Percentiles rank a stretch among this genome's conserved stretches.
These are phyloP conservation scores for Ganoderma lingzhi DNA, from an alignment of 1,284 basidiomycete species.

Conservation along the genomic window DNA sequence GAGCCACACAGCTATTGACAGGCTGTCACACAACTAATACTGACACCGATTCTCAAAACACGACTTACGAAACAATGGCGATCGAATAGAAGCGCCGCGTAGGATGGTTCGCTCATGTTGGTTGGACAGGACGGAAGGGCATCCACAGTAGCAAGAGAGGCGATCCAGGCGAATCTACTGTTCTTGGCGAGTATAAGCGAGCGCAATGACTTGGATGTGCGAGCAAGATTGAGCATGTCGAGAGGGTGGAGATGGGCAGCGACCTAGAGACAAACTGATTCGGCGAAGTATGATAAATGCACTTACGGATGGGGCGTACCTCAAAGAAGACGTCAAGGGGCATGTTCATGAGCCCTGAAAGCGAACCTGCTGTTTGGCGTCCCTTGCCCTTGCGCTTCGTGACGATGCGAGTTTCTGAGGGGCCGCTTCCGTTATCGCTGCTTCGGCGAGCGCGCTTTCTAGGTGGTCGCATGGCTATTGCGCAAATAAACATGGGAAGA, in stretches of 20 bases:
- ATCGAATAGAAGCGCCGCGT: constrained; percentile 34
- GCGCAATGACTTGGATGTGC: constrained; percentile 16
- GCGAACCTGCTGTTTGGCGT: background rate
- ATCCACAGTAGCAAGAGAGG: constrained; percentile 10
- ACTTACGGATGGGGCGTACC: background rate
- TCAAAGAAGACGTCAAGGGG: background rate
- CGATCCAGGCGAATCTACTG: constrained; percentile 30
- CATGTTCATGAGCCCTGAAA: constrained; percentile 5
- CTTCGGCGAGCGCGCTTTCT: background rate
- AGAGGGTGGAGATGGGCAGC: constrained; percentile 15
- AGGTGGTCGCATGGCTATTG: background rate
- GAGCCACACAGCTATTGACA: constrained; percentile 12
- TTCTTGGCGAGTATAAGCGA: constrained; percentile 27
- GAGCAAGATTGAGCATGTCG: constrained; percentile 15
- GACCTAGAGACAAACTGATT: background rate
- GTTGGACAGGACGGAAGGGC: background rate
- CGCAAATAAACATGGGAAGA: background rate
- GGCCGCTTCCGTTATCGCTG: background rate
- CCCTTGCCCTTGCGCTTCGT: background rate
- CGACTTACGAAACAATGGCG: constrained; percentile 24
- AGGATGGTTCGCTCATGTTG: background rate
- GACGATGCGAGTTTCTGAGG: background rate
- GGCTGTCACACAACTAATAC: background rate
- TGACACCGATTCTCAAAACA: background rate
- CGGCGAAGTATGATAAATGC: too few species aligned